Conservation (phyloP, 2,329 filamentous ascomycete genomes). For the Talaromyces piceae region DNA sequence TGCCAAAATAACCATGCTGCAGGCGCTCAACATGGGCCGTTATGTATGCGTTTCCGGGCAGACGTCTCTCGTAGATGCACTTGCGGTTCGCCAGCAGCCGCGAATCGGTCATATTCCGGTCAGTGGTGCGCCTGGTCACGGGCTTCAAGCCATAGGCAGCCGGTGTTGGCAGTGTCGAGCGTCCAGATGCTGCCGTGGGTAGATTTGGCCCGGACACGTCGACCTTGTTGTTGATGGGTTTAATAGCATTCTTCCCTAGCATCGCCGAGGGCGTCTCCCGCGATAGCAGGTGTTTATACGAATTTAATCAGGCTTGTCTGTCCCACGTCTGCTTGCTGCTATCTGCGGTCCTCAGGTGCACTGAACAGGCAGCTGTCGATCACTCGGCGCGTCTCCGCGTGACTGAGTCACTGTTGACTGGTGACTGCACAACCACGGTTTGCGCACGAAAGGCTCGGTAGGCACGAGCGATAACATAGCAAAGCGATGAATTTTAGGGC, state of each 20-base stretch:
- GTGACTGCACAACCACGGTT: not conserved
- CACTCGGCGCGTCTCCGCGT: slow-evolving; percentile 7
- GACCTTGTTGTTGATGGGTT: not conserved
- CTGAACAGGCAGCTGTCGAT: slow-evolving; percentile 7
- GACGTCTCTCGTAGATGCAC: slow-evolving; percentile 43
- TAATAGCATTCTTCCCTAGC: not conserved
- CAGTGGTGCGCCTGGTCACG: slow-evolving; percentile 9
- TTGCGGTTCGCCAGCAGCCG: slow-evolving; percentile 31
- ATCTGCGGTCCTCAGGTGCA: not conserved
- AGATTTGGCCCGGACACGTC: not conserved
- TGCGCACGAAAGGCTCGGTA: not conserved
- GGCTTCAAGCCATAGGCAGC: not conserved
- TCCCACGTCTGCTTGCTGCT: not conserved
- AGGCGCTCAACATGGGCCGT: slow-evolving; percentile 45
- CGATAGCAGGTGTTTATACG: not conserved
- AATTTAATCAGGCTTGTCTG: not conserved
- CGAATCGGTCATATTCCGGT: slow-evolving; percentile 32
- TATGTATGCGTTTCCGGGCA: slow-evolving; percentile 43
- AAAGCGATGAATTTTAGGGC: not conserved
- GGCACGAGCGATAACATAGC: not conserved
- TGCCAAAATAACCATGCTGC: slow-evolving; percentile 43
- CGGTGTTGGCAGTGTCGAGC: not conserved
- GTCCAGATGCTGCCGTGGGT: not conserved
- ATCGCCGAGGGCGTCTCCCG: not conserved
- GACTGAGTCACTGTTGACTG: slow-evolving; percentile 5